These are phyloP conservation scores for Penicillium expansum DNA, from an alignment of 2,329 filamentous ascomycete genomes.

Conservation along the genomic window DNA sequence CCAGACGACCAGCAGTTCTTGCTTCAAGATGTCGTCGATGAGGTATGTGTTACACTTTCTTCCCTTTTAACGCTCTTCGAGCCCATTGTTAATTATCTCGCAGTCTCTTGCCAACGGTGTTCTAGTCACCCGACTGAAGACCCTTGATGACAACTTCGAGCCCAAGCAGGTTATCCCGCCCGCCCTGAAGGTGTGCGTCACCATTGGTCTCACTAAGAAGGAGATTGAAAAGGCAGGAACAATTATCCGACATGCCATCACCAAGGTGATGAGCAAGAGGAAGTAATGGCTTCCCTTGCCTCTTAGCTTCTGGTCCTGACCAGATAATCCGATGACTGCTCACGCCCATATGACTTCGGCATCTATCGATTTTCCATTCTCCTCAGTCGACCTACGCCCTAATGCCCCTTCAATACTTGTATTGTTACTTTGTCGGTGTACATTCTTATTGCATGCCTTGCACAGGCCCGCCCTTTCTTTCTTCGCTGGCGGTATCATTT, in stretches of 20 bases:
- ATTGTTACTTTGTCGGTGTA: constrained; percentile 26
- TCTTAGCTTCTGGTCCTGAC: constrained; percentile 10
- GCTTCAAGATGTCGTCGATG: constrained; percentile 89
- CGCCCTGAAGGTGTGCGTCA: constrained; percentile 87
- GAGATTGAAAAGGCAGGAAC: constrained; percentile 93
- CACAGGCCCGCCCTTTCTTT: constrained; percentile 20
- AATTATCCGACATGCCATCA: constrained; percentile 85
- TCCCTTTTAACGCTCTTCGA: neutral
- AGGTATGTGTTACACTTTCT: constrained; percentile 59
- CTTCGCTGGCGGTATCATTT: constrained; percentile 11
- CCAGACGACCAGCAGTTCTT: constrained; percentile 78
- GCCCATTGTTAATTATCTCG: constrained; percentile 12
- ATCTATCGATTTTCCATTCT: constrained; percentile 10
- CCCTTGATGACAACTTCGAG: constrained; percentile 64
- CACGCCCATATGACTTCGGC: constrained; percentile 23
- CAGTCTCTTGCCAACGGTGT: constrained; percentile 84
- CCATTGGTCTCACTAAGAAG: constrained; percentile 82
- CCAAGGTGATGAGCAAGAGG: constrained; percentile 73
- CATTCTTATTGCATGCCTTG: constrained; percentile 22
- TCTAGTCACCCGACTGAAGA: constrained; percentile 82
- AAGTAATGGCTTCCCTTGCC: constrained; percentile 35
- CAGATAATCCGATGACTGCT: constrained; percentile 20
- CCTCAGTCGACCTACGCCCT: constrained; percentile 18
- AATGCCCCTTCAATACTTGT: constrained; percentile 21
- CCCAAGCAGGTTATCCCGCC: constrained; percentile 70